phyloP scores from a whole-genome alignment of 2,329 filamentous ascomycete species.

The Aspergillus quadricinctus region DNA sequence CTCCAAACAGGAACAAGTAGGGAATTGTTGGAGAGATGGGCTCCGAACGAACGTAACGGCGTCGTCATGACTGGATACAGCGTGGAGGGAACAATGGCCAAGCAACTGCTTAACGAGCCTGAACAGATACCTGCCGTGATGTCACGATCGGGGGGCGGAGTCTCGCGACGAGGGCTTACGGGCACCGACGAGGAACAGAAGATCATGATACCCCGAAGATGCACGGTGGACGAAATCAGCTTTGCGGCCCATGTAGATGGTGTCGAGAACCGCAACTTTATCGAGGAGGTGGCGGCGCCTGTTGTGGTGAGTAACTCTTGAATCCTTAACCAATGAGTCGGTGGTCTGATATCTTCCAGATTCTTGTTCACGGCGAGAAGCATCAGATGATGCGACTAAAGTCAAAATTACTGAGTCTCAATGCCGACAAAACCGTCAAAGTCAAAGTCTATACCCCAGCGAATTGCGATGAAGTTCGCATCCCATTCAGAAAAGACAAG shows the following conservation, averaged over 20 bases:
- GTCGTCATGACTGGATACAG: constrained; percentile 98
- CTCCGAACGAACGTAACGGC: constrained; percentile 93
- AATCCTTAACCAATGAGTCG: background rate
- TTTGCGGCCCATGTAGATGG: constrained; percentile 98
- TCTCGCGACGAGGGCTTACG: constrained; percentile 56
- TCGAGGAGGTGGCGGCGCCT: constrained; percentile 85
- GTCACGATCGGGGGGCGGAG: constrained; percentile 56
- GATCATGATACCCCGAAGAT: constrained; percentile 84
- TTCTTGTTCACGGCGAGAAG: constrained; percentile 93
- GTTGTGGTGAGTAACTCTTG: constrained; percentile 68
- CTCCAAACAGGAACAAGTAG: constrained; percentile 92
- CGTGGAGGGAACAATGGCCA: constrained; percentile 97
- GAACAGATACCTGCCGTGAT: constrained; percentile 94
- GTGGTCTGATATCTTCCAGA: constrained; percentile 48
- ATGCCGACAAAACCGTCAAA: constrained; percentile 72
- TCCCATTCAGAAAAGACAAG: constrained; percentile 94
- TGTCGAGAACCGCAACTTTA: constrained; percentile 92
- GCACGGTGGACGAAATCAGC: constrained; percentile 88
- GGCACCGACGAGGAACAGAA: constrained; percentile 70
- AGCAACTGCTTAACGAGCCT: constrained; percentile 90
- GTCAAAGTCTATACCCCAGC: constrained; percentile 90
- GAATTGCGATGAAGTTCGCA: constrained; percentile 91
- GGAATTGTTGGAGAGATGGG: constrained; percentile 91
- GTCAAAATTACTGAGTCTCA: constrained; percentile 89
- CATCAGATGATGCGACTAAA: constrained; percentile 98